These are phyloP conservation scores for Luffa acutangula DNA, from an alignment of 306 rosid genomes.

Conservation along the genomic window DNA sequence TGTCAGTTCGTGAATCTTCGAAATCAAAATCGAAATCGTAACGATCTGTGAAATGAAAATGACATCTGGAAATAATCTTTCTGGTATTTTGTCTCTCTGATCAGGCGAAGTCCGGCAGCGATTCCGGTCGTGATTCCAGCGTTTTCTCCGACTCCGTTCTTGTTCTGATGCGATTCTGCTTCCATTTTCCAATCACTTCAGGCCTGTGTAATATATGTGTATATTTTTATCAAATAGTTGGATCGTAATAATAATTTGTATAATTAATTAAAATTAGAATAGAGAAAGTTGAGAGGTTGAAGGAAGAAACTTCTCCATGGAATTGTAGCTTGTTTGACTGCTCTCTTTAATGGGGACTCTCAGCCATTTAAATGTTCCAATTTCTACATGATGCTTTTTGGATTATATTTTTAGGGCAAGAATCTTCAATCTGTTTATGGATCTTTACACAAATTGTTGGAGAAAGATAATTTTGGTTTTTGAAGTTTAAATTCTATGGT, in stretches of 20 bases:
- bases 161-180: background rate
- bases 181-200: background rate
- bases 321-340: background rate
- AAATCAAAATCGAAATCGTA: background rate
- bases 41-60: background rate
- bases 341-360: background rate
- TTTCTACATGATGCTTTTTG: background rate
- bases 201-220: background rate
- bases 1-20: background rate
- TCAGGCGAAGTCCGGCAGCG: background rate
- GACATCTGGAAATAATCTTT: background rate
- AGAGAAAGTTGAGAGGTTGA: background rate
- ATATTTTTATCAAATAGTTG: background rate
- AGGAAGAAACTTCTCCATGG: background rate
- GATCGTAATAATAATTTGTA: background rate
- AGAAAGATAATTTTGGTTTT: background rate
- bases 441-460: background rate
- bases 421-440: background rate
- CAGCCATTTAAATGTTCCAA: background rate
- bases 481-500: background rate
- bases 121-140: slow-evolving; percentile 12
- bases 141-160: slow-evolving; percentile 13
- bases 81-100: background rate
- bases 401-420: background rate
- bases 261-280: too few species aligned